Base-by-base conservation (phyloP, 495 filamentous ascomycete genomes). In the Penicillium samsonianum region DNA sequence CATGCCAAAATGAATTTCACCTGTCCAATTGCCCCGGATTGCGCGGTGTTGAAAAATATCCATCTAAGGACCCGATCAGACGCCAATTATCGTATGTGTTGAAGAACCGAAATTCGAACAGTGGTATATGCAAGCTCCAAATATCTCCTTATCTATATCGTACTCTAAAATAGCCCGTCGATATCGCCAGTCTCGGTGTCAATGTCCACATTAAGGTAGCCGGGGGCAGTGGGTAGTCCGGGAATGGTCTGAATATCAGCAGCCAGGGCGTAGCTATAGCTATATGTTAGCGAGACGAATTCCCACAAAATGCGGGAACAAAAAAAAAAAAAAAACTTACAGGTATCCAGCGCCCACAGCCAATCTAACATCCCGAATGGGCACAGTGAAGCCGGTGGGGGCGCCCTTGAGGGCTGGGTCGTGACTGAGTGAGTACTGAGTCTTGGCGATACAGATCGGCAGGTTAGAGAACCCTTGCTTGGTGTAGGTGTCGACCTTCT, bases 171-270 rank as follows among this genome's bases (percentile, higher is more conserved):
- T 48, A 98, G 78, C 8, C 94, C 94, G 62, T 96, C 89, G 55
- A 98, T 96, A 75, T 98, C 93, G 41, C 92, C 94, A 31, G 93
- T 97, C 74, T 94, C 91, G 6, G 84, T 73, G 65, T 98, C 90
- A 49, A 98, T 88, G 63, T 98, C 94, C 16, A 96, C 93, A 64
- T 98, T 98, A 46, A 98, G 73, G 69, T 97, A 98, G 11, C 94
- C 94, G 16, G 94, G 94, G 17, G 92, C 92, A 19, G 94, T 98
- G 23, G 94, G 94, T 63, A 98, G 73, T 33, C 94, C 94, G 20
- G 94, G 94, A 65, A 98, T 98, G 3, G 94, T 98, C 77, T 98
- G 94, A 61, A 98, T 98, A 68, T 98, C 93, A 11, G 94, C 94
- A 45, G 94, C 94, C 62, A 98, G 79, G 12, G 94, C 94, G 64